A percentile compares a stretch with the other conserved stretches of the same genome.
These are phyloP conservation scores for Heritiera littoralis DNA, from an alignment of 345 rosid genomes.

Conservation along the genomic window DNA sequence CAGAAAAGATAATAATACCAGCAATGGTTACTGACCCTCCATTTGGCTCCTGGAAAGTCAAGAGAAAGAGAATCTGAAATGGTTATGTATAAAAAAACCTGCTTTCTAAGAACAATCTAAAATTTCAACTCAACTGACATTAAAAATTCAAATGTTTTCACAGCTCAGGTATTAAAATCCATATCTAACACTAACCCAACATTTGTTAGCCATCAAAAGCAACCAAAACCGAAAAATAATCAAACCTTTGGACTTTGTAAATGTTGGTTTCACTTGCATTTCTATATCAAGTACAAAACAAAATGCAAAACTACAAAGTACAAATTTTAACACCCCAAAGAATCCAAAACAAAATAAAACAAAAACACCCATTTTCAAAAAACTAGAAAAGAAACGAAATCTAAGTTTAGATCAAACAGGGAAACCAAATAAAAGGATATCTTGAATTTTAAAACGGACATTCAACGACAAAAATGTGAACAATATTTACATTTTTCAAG, in stretches of 20 bases:
- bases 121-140: background rate
- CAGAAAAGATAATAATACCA: background rate
- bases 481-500: background rate
- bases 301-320: background rate
- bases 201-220: background rate
- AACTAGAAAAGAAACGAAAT: background rate
- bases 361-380: background rate
- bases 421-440: background rate
- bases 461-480: too few species aligned
- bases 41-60: slow-evolving; percentile 13
- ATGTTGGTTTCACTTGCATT: background rate
- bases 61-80: slow-evolving; percentile 4
- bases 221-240: background rate
- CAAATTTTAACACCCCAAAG: too few species aligned
- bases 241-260: background rate
- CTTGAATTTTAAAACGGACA: slow-evolving; percentile 2
- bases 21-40: slow-evolving; percentile 4
- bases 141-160: background rate
- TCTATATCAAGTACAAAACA: background rate
- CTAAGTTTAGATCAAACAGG: background rate
- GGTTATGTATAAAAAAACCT: background rate
- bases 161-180: slow-evolving; percentile 10
- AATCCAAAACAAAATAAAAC: background rate
- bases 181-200: slow-evolving; percentile 19
- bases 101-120: background rate